Evolutionary conservation across 2,329 filamentous ascomycete species (phyloP).

Genomic region (Emergomyces pasteurianus): DNA sequence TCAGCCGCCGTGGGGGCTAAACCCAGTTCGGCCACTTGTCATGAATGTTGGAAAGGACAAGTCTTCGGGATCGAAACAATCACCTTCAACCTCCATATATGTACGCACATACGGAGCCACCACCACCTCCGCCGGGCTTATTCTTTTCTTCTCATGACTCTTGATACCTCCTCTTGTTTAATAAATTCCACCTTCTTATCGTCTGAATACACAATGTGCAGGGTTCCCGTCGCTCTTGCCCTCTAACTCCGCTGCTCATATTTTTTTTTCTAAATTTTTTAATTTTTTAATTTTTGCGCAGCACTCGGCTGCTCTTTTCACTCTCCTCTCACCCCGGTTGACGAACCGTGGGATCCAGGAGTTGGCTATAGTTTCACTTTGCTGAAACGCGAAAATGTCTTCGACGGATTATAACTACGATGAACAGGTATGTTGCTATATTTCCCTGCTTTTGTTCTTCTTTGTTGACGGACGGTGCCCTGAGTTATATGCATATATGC

Average conservation of each 20-base stretch:
- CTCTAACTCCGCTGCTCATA: not conserved
- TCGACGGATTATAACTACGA: constrained; percentile 97
- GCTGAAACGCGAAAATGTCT: constrained; percentile 43
- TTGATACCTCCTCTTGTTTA: not conserved
- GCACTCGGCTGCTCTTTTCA: not conserved
- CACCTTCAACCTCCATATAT: not conserved
- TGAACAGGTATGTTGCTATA: constrained; percentile 53
- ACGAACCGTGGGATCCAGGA: not conserved
- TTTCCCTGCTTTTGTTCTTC: no score
- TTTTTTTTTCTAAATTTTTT: not conserved
- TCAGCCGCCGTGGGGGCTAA: not conserved
- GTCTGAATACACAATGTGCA: not conserved
- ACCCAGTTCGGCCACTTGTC: constrained; percentile 1
- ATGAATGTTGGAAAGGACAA: not conserved
- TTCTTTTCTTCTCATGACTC: not conserved
- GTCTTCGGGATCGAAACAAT: not conserved
- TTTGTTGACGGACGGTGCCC: no score
- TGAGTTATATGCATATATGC: no score
- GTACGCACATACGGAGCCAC: not conserved
- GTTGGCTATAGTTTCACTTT: not conserved
- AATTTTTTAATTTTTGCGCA: not conserved
- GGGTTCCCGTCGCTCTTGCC: no score
- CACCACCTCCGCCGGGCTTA: not conserved
- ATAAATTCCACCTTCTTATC: not conserved
- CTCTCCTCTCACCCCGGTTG: not conserved